Base-by-base conservation (phyloP, 2,329 filamentous ascomycete species). In the Cercospora beticola region DNA sequence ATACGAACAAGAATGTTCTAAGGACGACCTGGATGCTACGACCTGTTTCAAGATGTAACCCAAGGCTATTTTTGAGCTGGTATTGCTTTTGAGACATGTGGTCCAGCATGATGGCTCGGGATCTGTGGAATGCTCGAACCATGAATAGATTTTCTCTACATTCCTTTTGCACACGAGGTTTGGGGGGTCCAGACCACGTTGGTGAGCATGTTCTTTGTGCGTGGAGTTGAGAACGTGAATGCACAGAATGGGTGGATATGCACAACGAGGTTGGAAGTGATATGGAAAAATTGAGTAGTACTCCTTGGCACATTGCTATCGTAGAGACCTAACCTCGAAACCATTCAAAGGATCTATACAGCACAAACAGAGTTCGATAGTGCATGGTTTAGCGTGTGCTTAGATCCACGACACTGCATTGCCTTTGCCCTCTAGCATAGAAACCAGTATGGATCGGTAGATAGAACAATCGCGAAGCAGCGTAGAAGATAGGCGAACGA, bases 161-260 rank as follows among this genome's bases (percentile, higher is more conserved):
- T 64, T 64, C 62, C 62, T 49, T 49, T 28, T 12, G 28, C 21
- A 28, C 60, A 54, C 60, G 60, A 54, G 60, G 60, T n/a, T 26
- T n/a, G 60, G 31, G 43, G 60, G 10, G 26, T n/a, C 59, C 40
- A 33, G 60, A 54, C 26, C 60, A 62, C 40, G 60, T 62, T 62
- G 49, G 49, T 9, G 43, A 49, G 40, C 61, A 64, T 56, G 62
- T 56, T 5, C 30, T 23, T 31, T 31, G 31, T 63, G 43, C 61
- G 30, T 23, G 18, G 12, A 26, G 10, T 64, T 4, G 31, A 26
- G 12, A 33, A 16, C 7, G 26, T 36, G 28, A n/a, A 23, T 36
- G 9, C n/a, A n/a, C n/a, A n/a, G n/a, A n/a, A n/a, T n/a, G n/a
- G n/a, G 0, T n/a, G 40, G 10, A 43, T 43, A 4, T n/a, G 16